Evolutionary conservation across 257 asterid genomes (phyloP).

Genomic region (Eustoma russellianum): DNA sequence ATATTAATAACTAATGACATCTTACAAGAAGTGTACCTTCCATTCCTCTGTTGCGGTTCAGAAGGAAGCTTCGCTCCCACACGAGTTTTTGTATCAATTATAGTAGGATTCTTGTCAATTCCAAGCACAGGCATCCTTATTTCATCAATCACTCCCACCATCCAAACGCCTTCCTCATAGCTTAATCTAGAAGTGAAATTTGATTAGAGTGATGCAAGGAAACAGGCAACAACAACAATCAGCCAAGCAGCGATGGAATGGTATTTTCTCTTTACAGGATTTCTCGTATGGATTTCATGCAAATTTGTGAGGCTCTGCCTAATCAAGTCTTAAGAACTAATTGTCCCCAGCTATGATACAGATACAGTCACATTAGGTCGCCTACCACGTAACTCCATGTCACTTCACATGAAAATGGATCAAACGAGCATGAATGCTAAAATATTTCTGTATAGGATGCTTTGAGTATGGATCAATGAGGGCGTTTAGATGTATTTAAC

Average conservation of each 20-base stretch:
- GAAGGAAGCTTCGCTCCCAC: slow-evolving; percentile 52
- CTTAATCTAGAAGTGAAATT: slow-evolving; percentile 51
- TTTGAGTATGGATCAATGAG: no score
- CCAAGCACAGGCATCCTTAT: slow-evolving; percentile 52
- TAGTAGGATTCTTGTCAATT: slow-evolving; percentile 36
- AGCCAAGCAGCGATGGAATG: not conserved
- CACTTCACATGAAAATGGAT: no score
- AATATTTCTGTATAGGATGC: no score
- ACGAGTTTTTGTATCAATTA: slow-evolving; percentile 91
- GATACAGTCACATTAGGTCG: no score
- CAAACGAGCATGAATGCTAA: no score
- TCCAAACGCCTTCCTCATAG: slow-evolving; percentile 76
- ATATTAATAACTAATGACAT: not conserved
- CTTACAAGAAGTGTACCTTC: slow-evolving; percentile 48
- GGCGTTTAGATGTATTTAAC: no score
- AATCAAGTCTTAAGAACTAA: no score
- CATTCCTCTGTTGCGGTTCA: slow-evolving; percentile 82
- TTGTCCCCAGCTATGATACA: no score
- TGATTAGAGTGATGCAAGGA: slow-evolving; percentile 9
- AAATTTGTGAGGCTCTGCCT: no score
- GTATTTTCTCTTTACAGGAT: not conserved
- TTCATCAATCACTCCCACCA: slow-evolving; percentile 88
- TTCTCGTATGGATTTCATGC: not conserved
- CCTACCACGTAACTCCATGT: no score
- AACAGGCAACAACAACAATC: not conserved